Percentiles rank a stretch among this genome's conserved stretches.
phyloP scores from a whole-genome alignment of 306 rosid genomes.

The Ceratonia siliqua region DNA sequence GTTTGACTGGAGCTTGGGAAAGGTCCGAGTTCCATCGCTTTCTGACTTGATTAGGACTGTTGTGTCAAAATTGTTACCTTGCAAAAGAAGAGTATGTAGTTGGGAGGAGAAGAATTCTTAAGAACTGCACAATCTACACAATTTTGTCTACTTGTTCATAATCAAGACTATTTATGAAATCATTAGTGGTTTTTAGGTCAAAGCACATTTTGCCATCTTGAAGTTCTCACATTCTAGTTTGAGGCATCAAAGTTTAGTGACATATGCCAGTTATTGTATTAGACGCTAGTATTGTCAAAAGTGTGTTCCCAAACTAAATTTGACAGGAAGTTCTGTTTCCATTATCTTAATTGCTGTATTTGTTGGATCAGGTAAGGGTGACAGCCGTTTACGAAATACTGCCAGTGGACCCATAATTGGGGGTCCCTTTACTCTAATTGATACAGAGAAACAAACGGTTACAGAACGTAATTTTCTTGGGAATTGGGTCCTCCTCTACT shows the following conservation, averaged over 20 bases:
- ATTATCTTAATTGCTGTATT: constrained; percentile 28
- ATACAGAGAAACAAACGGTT: constrained; percentile 60
- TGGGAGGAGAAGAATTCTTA: not conserved
- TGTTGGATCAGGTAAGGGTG: constrained; percentile 61
- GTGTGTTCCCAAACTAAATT: not conserved
- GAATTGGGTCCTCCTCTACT: constrained; percentile 87
- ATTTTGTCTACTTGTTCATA: not conserved
- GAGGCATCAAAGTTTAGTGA: constrained; percentile 24
- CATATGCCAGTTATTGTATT: not conserved
- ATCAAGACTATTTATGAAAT: not conserved
- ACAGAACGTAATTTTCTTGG: constrained; percentile 67
- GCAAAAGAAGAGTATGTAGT: constrained; percentile 15
- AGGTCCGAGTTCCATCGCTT: constrained; percentile 17
- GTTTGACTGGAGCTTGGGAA: constrained; percentile 3
- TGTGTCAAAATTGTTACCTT: constrained; percentile 14
- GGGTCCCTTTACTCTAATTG: constrained; percentile 79
- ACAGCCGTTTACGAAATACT: constrained; percentile 26
- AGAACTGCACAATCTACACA: not conserved
- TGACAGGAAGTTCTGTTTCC: constrained; percentile 11
- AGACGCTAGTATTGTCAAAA: not conserved
- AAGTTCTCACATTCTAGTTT: constrained; percentile 19
- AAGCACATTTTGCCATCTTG: constrained; percentile 1
- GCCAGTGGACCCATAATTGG: constrained; percentile 71
- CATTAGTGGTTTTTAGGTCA: constrained; percentile 18
- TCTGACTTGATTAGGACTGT: constrained; percentile 29